Percentiles rank a stretch among this genome's conserved stretches.
phyloP scores from a whole-genome alignment of 805 yeast species.

The Candida khao-thaluensis region DNA sequence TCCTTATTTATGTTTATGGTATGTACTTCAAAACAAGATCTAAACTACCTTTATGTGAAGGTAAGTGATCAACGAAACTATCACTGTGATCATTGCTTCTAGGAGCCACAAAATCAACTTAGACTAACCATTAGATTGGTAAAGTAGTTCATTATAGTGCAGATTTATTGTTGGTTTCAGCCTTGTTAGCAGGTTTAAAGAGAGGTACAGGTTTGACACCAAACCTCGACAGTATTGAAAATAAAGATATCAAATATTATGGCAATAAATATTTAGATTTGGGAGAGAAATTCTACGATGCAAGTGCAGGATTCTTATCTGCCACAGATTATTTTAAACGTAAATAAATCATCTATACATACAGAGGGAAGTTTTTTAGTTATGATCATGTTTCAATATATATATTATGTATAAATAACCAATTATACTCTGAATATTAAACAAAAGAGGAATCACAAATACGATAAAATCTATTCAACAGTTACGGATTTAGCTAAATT shows the following conservation, averaged over 20 bases:
- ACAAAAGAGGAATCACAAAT: slow-evolving; percentile 8
- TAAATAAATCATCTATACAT: slow-evolving; percentile 33
- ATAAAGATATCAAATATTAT: slow-evolving; percentile 48
- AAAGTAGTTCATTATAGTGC: slow-evolving; percentile 56
- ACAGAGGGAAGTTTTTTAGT: not conserved
- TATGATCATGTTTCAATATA: slow-evolving; percentile 2
- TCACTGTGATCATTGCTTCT: too few species aligned
- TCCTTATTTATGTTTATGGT: slow-evolving; percentile 6
- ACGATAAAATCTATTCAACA: slow-evolving; percentile 61
- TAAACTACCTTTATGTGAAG: too few species aligned
- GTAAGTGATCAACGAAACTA: too few species aligned
- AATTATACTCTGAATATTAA: slow-evolving; percentile 1
- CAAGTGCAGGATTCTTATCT: slow-evolving; percentile 64
- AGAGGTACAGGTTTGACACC: slow-evolving; percentile 68
- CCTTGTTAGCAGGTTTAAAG: slow-evolving; percentile 69
- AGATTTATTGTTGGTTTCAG: slow-evolving; percentile 63
- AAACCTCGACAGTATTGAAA: slow-evolving; percentile 46
- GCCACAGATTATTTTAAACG: slow-evolving; percentile 73
- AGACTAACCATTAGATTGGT: slow-evolving; percentile 32
- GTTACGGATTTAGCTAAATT: slow-evolving; percentile 98
- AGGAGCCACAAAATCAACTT: too few species aligned
- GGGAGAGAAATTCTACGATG: slow-evolving; percentile 85
- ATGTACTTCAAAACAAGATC: too few species aligned
- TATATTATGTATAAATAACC: slow-evolving; percentile 4
- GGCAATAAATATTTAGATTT: slow-evolving; percentile 67